These are phyloP conservation scores for Pseudocohnilembus persalinus DNA, from an alignment of 169 alveolate genomes.

Conservation along the genomic window DNA sequence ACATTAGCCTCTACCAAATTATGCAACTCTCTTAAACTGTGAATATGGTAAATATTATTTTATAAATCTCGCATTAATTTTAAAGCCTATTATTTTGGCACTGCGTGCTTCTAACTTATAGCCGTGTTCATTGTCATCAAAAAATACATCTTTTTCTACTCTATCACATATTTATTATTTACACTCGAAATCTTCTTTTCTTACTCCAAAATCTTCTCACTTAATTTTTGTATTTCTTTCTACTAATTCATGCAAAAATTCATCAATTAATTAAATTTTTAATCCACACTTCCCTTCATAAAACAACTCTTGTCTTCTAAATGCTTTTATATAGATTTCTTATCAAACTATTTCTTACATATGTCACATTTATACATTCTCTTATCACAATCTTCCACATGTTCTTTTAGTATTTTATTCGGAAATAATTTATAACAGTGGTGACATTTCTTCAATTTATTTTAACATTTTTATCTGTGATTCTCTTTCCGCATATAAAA, in stretches of 20 bases:
- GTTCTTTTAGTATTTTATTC: background rate
- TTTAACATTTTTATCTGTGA: background rate
- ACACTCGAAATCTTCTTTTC: background rate
- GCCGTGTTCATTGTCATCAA: background rate
- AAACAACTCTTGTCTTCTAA: background rate
- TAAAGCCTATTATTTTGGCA: background rate
- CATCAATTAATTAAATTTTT: background rate
- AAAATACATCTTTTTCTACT: background rate
- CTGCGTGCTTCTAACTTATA: background rate
- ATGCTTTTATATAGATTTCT: background rate
- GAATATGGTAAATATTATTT: background rate
- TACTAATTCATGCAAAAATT: background rate
- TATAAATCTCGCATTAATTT: background rate
- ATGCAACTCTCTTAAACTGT: background rate
- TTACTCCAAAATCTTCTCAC: background rate
- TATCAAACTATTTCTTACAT: background rate
- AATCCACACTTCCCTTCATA: background rate
- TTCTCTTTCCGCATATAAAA: background rate
- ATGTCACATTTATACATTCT: background rate
- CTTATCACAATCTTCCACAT: background rate
- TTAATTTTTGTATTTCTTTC: no score
- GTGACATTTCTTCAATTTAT: background rate
- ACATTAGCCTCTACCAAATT: background rate
- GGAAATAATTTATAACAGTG: background rate
- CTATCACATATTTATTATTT: no score